These are phyloP conservation scores for Rutstroemia sp. DNA, from an alignment of 2,329 filamentous ascomycete species.

Conservation along the genomic window DNA sequence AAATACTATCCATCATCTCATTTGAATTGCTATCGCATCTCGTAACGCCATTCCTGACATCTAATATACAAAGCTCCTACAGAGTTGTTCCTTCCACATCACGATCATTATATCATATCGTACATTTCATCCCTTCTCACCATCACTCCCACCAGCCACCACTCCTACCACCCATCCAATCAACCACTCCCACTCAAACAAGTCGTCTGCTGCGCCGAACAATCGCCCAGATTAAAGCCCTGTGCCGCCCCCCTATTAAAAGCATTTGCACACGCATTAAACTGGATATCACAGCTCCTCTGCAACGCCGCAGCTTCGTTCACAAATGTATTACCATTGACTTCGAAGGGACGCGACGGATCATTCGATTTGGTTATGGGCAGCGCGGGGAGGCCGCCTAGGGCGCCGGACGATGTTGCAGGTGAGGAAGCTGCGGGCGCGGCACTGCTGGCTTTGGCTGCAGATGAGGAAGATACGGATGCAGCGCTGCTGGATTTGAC, in stretches of 20 bases:
- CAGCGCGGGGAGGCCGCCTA: slow-evolving; percentile 45
- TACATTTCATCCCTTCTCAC: too few relatives aligned
- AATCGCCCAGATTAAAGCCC: slow-evolving; percentile 19
- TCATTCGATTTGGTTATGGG: slow-evolving; percentile 42
- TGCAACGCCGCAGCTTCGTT: slow-evolving; percentile 47
- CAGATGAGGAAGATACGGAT: background rate
- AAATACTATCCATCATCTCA: too few relatives aligned
- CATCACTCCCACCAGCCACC: too few relatives aligned
- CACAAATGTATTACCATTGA: slow-evolving; percentile 51
- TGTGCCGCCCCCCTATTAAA: slow-evolving; percentile 40
- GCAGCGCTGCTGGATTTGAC: background rate
- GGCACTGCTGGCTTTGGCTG: background rate
- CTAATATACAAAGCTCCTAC: too few relatives aligned
- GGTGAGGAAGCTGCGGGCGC: background rate
- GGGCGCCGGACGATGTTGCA: slow-evolving; percentile 11
- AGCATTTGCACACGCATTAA: slow-evolving; percentile 51
- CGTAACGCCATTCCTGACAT: too few relatives aligned
- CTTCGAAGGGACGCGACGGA: slow-evolving; percentile 43
- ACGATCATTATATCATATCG: too few relatives aligned
- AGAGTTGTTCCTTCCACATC: too few relatives aligned
- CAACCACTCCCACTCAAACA: slow-evolving; percentile 9
- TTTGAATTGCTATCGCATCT: too few relatives aligned
- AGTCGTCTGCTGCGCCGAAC: slow-evolving; percentile 17
- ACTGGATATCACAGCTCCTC: slow-evolving; percentile 55
- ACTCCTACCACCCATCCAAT: background rate